phyloP scores from a whole-genome alignment of 2,329 filamentous ascomycete genomes.

The Colletotrichum eleusines region DNA sequence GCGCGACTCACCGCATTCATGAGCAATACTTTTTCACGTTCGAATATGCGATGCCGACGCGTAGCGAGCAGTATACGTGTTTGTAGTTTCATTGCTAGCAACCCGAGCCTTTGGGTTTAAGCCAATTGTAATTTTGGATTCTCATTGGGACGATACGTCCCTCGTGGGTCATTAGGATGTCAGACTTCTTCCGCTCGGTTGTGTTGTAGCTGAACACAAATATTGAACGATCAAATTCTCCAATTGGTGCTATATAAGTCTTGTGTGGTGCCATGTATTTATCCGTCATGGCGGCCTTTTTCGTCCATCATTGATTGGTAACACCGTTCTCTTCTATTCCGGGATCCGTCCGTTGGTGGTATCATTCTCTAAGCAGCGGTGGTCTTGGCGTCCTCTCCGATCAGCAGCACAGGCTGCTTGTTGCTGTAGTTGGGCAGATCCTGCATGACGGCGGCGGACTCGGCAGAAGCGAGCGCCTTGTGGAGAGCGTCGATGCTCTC shows the following conservation, averaged over 20 bases:
- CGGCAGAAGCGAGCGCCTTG: constrained; percentile 26
- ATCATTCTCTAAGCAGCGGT: not conserved
- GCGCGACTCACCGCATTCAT: not conserved
- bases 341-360: not conserved
- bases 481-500: constrained; percentile 28
- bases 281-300: not conserved
- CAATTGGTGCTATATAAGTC: not conserved
- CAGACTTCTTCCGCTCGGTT: not conserved
- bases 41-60: not conserved
- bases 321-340: no score
- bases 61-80: not conserved
- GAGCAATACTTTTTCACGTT: not conserved
- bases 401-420: constrained; percentile 55
- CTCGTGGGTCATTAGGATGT: not conserved
- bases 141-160: rapidly evolving
- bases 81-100: not conserved
- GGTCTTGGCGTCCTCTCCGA: constrained; percentile 44
- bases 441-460: constrained; percentile 24
- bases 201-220: not conserved
- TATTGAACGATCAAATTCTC: not conserved
- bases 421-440: constrained; percentile 39
- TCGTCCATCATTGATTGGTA: no score
- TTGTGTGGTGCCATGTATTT: not conserved
- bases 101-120: not conserved
- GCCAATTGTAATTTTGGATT: not conserved